phyloP scores from a whole-genome alignment of 768 basidiomycete species.

The Suillus paluster region DNA sequence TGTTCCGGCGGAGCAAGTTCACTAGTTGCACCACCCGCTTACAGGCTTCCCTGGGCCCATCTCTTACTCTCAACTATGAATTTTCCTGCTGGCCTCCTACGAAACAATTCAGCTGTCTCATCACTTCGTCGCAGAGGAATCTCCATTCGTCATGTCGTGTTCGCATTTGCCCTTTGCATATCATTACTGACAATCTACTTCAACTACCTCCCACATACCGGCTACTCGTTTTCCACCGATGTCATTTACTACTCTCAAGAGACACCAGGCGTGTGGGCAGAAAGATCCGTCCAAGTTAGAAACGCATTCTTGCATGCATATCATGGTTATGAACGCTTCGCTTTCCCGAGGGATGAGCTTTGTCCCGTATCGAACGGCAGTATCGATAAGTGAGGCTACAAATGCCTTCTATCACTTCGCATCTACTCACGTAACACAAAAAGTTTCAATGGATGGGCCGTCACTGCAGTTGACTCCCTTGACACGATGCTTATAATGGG shows the following conservation, averaged over 20 bases:
- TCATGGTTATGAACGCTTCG: slow-evolving; percentile 62
- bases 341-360: slow-evolving; percentile 68
- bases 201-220: slow-evolving; percentile 1
- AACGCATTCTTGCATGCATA: slow-evolving; percentile 72
- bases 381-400: slow-evolving; percentile 52
- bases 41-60: background rate
- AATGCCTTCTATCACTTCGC: slow-evolving; percentile 3
- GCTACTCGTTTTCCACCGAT: slow-evolving; percentile 15
- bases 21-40: background rate
- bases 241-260: slow-evolving; percentile 26
- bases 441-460: slow-evolving; percentile 84
- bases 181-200: slow-evolving; percentile 27
- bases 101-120: background rate
- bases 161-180: slow-evolving; percentile 17
- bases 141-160: slow-evolving; percentile 27
- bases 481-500: slow-evolving; percentile 88
- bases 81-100: slow-evolving; percentile 7
- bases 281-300: slow-evolving; percentile 60
- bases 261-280: slow-evolving; percentile 49
- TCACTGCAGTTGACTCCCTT: slow-evolving; percentile 79
- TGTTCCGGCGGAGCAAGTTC: background rate
- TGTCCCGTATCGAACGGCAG: slow-evolving; percentile 51
- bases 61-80: slow-evolving; percentile 12
- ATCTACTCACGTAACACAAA: background rate
- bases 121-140: slow-evolving; percentile 20